These are phyloP conservation scores for Verticillium tricorpus DNA, from an alignment of 2,329 filamentous ascomycete species.

Conservation along the genomic window DNA sequence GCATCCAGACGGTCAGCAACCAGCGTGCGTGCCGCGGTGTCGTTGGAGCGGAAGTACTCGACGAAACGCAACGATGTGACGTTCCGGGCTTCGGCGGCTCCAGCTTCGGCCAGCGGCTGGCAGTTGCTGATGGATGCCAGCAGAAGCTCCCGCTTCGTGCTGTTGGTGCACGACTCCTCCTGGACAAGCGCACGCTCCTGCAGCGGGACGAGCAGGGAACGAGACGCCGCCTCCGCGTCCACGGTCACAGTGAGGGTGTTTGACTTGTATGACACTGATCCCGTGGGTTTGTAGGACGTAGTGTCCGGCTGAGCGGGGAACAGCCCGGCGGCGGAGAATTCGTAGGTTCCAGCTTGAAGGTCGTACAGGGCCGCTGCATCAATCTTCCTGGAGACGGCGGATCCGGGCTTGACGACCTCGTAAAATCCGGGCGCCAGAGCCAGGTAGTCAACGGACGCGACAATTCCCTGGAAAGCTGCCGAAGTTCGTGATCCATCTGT, in stretches of 20 bases:
- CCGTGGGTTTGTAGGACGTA: slow-evolving; percentile 6
- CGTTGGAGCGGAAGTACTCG: slow-evolving; percentile 18
- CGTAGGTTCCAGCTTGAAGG: slow-evolving; percentile 15
- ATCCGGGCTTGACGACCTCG: slow-evolving; percentile 9
- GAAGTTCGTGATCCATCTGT: neutral
- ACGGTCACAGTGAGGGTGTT: slow-evolving; percentile 13
- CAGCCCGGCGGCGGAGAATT: slow-evolving; percentile 10
- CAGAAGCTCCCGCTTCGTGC: slow-evolving; percentile 1
- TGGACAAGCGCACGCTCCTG: slow-evolving; percentile 4
- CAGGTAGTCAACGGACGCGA: slow-evolving; percentile 13
- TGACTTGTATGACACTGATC: slow-evolving; percentile 8
- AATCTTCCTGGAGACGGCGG: slow-evolving; percentile 12
- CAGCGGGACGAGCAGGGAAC: slow-evolving; percentile 1
- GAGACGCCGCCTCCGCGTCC: slow-evolving; percentile 3
- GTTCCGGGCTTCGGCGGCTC: slow-evolving; percentile 15
- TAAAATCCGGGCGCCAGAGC: slow-evolving; percentile 14
- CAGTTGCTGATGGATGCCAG: slow-evolving; percentile 13
- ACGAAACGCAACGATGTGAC: slow-evolving; percentile 14
- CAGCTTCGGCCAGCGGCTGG: slow-evolving; percentile 11
- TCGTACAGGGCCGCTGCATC: slow-evolving; percentile 12
- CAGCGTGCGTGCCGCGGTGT: slow-evolving; percentile 10
- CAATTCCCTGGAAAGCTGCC: slow-evolving; percentile 12
- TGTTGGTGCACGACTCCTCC: slow-evolving; percentile 7
- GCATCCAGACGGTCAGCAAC: slow-evolving; percentile 13
- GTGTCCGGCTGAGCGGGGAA: slow-evolving; percentile 13